Evolutionary conservation across 306 rosid species (phyloP).

Genomic region (Malus fusca): DNA sequence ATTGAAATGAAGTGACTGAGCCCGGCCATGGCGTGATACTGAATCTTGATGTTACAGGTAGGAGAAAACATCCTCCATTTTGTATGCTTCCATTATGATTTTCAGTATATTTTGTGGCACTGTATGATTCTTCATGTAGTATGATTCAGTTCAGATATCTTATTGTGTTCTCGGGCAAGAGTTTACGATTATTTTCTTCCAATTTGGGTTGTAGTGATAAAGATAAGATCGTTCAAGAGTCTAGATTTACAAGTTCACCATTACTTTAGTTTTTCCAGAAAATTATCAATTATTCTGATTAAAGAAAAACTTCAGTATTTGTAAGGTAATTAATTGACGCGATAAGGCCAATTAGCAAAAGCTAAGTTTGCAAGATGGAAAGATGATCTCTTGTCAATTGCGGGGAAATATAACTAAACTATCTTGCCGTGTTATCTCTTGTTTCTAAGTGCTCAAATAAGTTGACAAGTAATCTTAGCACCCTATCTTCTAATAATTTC

Average conservation of each 20-base stretch:
- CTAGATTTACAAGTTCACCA: neutral
- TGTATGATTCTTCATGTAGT: neutral
- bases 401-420: neutral
- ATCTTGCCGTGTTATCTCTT: too few species aligned
- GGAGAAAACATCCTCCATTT: neutral
- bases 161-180: neutral
- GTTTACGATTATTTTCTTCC: neutral
- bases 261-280: neutral
- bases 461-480: neutral
- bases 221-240: neutral
- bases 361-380: neutral
- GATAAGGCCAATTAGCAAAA: neutral
- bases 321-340: neutral
- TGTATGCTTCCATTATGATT: slow-evolving; percentile 1
- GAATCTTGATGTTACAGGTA: neutral
- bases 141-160: neutral
- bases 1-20: neutral
- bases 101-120: neutral
- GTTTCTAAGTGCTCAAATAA: too few species aligned
- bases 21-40: neutral
- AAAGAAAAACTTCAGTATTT: neutral
- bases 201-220: neutral
- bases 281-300: neutral
- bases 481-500: too few species aligned
- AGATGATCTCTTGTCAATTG: neutral